Conservation (phyloP, 768 basidiomycete genomes). For the Podaxis rugospora region DNA sequence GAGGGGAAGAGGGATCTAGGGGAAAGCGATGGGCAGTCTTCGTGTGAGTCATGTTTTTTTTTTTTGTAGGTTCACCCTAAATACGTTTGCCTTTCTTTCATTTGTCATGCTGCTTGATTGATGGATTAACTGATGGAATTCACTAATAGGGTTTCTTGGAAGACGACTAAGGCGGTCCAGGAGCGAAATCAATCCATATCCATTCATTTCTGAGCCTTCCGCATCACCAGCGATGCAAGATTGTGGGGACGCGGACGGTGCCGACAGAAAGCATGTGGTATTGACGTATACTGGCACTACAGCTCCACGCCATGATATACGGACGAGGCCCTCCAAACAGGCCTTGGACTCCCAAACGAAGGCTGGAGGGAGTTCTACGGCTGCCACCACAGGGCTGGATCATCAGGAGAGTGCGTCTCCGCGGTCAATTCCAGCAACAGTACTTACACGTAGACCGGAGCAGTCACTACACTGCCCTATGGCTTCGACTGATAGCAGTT, state of each 20-base stretch:
- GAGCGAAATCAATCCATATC: neutral
- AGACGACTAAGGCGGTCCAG: neutral
- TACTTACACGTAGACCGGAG: no score
- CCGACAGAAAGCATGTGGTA: neutral
- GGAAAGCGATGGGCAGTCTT: neutral
- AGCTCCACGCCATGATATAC: neutral
- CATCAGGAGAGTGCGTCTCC: no score
- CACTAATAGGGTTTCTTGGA: neutral
- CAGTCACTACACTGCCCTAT: no score
- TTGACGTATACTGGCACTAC: neutral
- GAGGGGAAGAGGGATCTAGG: neutral
- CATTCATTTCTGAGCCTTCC: neutral
- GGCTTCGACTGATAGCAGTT: no score
- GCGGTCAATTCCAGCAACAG: no score
- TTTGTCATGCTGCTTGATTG: neutral
- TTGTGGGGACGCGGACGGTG: neutral
- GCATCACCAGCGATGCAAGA: neutral
- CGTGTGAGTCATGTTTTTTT: neutral
- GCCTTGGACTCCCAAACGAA: no score
- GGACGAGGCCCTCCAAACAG: no score
- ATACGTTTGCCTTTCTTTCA: neutral
- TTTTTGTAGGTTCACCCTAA: neutral
- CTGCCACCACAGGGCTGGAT: no score
- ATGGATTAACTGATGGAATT: neutral
- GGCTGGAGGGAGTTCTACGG: no score